Evolutionary conservation across 2,329 filamentous ascomycete species (phyloP), one percentile per base, ranked within the genome.

Genomic region (Hymenoscyphus fructigenus): DNA sequence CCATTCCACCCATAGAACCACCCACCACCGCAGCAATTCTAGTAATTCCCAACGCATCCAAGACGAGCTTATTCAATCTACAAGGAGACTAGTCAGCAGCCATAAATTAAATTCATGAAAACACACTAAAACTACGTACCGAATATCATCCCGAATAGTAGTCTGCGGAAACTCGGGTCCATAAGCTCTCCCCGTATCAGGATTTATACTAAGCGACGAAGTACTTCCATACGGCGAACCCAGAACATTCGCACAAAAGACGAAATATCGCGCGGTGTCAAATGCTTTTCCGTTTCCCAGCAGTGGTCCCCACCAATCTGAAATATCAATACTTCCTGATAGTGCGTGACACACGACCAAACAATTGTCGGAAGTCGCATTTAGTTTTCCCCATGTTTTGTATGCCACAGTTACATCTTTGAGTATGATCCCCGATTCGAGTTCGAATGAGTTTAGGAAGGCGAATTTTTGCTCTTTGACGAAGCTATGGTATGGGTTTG

Each of bases 121-220:
- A 32, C 47, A 15, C 6, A 2, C 2, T 3, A 53, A 29, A 29
- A 20, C 5, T 53, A 77, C 89, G 81, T 79, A 94, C 91, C 90
- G 91, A 62, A 97, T 93, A 78, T 98, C 94, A 76, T 98, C 94
- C 68, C 93, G 84, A 68, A 97, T 91, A 0, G 94, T 97, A 0
- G 93, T 97, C 69, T 97, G 80, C 55, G 94, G 94, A 71, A 98
- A 98, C 74, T 97, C 94, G 1, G 94, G 94, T 0, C 94, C 94
- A 74, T 98, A 98, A 63, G 82, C 79, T 67, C 85, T 84, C 20
- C 86, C 92, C 67, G 90, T 87, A 59, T 80, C 82, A 32, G 84
- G 79, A 72, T 96, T 87, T 9, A 91, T 91, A 1, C 93, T 97
- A 60, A 93, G 89, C 0, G 91, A 91, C 72, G 90, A 93, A 17